Evolutionary conservation across 768 basidiomycete species (phyloP).

Genomic region (Mycena haematopus): DNA sequence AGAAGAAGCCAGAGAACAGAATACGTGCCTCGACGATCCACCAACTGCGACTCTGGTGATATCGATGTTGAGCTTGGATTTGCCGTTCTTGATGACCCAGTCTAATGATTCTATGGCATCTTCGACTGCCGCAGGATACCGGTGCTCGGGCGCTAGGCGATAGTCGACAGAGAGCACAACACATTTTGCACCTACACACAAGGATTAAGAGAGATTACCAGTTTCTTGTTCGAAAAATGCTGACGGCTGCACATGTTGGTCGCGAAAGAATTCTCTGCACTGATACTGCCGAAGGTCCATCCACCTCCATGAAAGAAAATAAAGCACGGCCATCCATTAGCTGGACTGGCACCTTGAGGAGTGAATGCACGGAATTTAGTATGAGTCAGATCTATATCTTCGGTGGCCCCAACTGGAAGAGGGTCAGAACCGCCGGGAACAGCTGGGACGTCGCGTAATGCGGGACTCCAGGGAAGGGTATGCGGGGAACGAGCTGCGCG

Average conservation of each 20-base stretch:
- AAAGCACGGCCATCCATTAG: slow-evolving; percentile 71
- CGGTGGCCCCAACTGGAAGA: slow-evolving; percentile 58
- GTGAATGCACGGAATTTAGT: slow-evolving; percentile 69
- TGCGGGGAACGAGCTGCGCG: slow-evolving; percentile 56
- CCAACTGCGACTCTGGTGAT: slow-evolving; percentile 67
- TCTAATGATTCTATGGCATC: slow-evolving; percentile 71
- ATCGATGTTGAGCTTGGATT: slow-evolving; percentile 53
- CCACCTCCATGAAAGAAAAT: slow-evolving; percentile 84
- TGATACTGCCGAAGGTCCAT: slow-evolving; percentile 76
- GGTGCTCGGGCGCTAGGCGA: slow-evolving; percentile 72
- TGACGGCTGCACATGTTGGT: slow-evolving; percentile 65
- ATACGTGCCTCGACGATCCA: slow-evolving; percentile 69
- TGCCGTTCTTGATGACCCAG: slow-evolving; percentile 63
- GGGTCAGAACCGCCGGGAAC: slow-evolving; percentile 65
- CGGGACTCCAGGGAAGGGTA: slow-evolving; percentile 66
- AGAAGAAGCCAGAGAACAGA: neutral
- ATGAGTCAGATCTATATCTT: slow-evolving; percentile 59
- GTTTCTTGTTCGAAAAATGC: slow-evolving; percentile 18
- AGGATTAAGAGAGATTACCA: neutral
- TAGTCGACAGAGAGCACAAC: slow-evolving; percentile 75
- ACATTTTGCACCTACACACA: slow-evolving; percentile 59
- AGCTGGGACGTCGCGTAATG: slow-evolving; percentile 55
- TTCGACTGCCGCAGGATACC: slow-evolving; percentile 74
- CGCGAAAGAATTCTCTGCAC: slow-evolving; percentile 63
- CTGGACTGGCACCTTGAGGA: slow-evolving; percentile 57